These are phyloP conservation scores for Rhizophlyctis rosea DNA, from an alignment of 192 early-diverging fungal species.

Conservation along the genomic window DNA sequence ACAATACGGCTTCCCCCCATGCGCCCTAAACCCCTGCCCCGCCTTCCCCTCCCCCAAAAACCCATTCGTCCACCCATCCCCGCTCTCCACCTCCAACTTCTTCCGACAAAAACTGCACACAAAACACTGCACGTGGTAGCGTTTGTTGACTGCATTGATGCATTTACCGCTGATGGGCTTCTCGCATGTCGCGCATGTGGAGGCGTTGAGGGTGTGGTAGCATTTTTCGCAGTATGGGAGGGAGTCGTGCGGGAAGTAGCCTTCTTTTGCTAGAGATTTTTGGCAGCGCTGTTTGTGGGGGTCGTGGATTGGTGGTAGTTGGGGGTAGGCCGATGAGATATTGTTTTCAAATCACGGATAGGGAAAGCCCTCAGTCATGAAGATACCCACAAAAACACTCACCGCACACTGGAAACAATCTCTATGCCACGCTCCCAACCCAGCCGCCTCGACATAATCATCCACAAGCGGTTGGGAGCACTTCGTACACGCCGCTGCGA, in stretches of 20 bases:
- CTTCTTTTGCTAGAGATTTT: conserved; percentile 19
- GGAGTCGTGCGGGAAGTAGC: conserved; percentile 26
- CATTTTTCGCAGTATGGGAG: conserved; percentile 37
- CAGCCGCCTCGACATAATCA: conserved; percentile 26
- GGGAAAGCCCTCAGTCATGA: neutral
- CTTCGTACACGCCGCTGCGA: conserved; percentile 26
- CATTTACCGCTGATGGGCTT: conserved; percentile 19
- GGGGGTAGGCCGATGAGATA: neutral
- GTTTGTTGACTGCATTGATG: conserved; percentile 26
- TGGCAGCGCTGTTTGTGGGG: conserved; percentile 16
- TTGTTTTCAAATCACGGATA: neutral
- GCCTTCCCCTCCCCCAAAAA: neutral
- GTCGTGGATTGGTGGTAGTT: neutral
- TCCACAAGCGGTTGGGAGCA: conserved; percentile 26
- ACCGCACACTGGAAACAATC: conserved; percentile 37
- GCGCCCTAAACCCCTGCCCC: conserved; percentile 2
- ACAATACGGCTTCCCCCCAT: conserved; percentile 14
- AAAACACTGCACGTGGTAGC: conserved; percentile 37
- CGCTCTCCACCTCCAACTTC: conserved; percentile 16
- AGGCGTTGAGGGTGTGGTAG: conserved; percentile 23
- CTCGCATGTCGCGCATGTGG: conserved; percentile 31
- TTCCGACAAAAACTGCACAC: conserved; percentile 35
- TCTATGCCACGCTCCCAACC: conserved; percentile 28
- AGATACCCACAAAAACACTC: too few relatives aligned
- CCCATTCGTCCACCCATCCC: conserved; percentile 14